Base-by-base conservation (phyloP, 2,329 filamentous ascomycete species). In the Coniochaeta pulveracea region DNA sequence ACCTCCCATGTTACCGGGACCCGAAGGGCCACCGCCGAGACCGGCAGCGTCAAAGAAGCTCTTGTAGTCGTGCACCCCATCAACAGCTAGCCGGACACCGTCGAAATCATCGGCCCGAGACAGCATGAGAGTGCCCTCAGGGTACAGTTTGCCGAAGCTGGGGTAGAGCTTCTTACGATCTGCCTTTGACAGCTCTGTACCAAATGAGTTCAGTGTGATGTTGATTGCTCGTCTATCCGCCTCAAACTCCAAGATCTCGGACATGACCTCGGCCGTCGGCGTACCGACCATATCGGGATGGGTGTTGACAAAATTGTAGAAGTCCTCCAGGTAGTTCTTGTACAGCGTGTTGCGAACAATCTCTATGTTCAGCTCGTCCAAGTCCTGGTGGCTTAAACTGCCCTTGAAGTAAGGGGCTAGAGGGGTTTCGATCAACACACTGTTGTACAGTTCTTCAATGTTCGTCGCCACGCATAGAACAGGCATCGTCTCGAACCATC, bases 321-420 rank as follows among this genome's bases (percentile, higher is more conserved):
- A 98, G 55, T 96, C 91, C 56, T 98, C 91, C 6, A 98, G 73
- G 55, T 98, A 98, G 67, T 96, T 96, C 72, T 98, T 98, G 70
- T 96, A 98, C 22, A 98, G 69, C 1, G 88, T 98, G 61, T 98
- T 98, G 43, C 93, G 81, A 37, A 98, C 84, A 57, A 98, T 98
- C 63, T 98, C 91, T 49, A 98, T 98, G 64, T 98, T 98, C 50
- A 98, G 69, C 66, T 98, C 93, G 60, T 98, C 91, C 32, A 98
- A 71, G 55, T 98, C 91, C 57, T 95, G 86, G 58, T 95, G 88
- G 61, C 82, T 93, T 40, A 98, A 70, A 46, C 83, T 93, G 47
- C 86, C 85, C 64, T 98, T 96, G 74, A 98, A 98, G 63, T 93
- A 98, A 7, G 85, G 80, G 10, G 91, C 91, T 30, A 98, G 69